Conservation (phyloP, 2,329 filamentous ascomycete species). For the Parascedosporium putredinis region DNA sequence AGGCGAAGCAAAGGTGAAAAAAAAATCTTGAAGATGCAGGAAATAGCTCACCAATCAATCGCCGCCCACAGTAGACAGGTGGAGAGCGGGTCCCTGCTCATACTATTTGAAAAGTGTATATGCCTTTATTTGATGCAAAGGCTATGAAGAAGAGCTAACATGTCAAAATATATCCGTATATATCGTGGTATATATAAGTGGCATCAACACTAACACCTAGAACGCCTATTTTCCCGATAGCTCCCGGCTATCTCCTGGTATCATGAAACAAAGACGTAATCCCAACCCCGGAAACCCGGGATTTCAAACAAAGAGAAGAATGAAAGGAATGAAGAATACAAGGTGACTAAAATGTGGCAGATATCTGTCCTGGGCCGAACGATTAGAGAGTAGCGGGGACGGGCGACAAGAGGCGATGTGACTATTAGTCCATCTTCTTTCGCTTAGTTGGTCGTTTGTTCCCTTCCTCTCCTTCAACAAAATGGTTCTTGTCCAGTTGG, state of each 20-base stretch:
- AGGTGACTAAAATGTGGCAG: no score
- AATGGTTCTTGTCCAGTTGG: conserved; percentile 45
- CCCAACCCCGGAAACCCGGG: neutral
- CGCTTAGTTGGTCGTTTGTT: conserved; percentile 33
- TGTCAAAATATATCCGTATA: no score
- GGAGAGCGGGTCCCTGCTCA: no score
- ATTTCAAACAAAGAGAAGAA: conserved; percentile 7
- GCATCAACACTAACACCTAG: neutral
- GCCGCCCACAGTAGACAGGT: no score
- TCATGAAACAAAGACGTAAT: neutral
- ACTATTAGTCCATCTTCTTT: conserved; percentile 20
- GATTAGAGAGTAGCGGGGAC: no score
- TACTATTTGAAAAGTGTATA: no score
- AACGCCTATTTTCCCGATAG: neutral
- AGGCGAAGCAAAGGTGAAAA: neutral
- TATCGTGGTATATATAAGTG: no score
- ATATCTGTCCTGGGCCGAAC: no score
- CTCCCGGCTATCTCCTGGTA: neutral
- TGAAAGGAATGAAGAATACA: neutral
- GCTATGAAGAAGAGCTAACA: neutral
- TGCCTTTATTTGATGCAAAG: no score
- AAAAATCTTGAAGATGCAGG: neutral
- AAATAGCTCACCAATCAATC: no score
- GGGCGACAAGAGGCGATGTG: conserved; percentile 7
- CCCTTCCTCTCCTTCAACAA: conserved; percentile 30